Base-by-base conservation (phyloP, 306 rosid genomes). In the Trifolium subterraneum region DNA sequence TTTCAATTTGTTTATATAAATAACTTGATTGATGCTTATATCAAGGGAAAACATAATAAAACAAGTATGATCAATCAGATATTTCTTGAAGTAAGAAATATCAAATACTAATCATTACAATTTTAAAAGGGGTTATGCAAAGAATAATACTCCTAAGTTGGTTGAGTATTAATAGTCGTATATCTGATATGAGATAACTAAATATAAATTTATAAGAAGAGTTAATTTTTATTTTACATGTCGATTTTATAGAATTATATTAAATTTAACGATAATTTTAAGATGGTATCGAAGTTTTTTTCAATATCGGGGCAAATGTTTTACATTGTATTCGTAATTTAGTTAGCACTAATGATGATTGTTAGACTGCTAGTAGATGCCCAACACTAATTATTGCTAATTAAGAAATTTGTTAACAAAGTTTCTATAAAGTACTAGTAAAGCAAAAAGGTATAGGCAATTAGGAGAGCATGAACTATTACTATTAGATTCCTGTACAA, bases 311-410 rank as follows among this genome's bases (percentile, higher is more conserved):
- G 1, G 0, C 0, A 29, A 29, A 29, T 29, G 33, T 29, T 0
- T 4, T 29, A 29, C 5, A 3, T 14, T 54, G 18, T 42, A 48
- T 7, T 66, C 50, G 65, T 23, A 36, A 60, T 44, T 75, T 63
- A 33, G 71, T 76, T 76, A 68, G 22, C 16, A 22, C 39, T 29
- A 71, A 81, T 81, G 67, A 77, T 81, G 79, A 51, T 6, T 42
- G 50, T 35, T 67, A 64, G 58, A 33, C 1, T 55, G 38, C 42
- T 29, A 60, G 7, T 27, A 1, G 38, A 8, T 25, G 10, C 16
- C 65, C 15, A 60, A 60, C 78, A 54, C 41, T 78, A 71, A 78
- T 84, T 29, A 84, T 80, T 69, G 65, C 76, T 33, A 65, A 68
- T 73, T 56, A 66, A 62, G 18, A 72, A 73, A 64, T 45, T 80